Evolutionary conservation across 768 basidiomycete genomes (phyloP).

Genomic region (Stropharia rugosoannulata): DNA sequence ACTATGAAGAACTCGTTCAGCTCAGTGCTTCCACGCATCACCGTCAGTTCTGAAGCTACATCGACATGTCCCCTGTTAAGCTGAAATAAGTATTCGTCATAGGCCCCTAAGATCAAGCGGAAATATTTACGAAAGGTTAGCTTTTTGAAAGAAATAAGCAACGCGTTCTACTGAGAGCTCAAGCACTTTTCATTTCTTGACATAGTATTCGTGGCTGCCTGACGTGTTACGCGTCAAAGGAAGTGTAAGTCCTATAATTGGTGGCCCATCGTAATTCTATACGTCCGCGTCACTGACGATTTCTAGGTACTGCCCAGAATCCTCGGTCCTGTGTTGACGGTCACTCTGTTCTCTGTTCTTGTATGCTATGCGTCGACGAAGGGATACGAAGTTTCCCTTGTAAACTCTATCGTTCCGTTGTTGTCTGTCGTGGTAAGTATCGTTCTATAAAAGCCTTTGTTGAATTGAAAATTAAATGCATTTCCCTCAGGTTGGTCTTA

Average conservation of each 20-base stretch:
- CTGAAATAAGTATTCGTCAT: not conserved
- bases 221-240: constrained; percentile 85
- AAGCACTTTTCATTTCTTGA: not conserved
- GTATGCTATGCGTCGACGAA: constrained; percentile 58
- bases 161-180: not conserved
- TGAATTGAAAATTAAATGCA: not conserved
- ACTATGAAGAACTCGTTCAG: constrained; percentile 28
- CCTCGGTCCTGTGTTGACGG: constrained; percentile 79
- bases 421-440: constrained; percentile 85
- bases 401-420: constrained; percentile 85
- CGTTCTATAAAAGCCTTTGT: not conserved
- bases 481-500: constrained; percentile 69
- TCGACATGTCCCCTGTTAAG: not conserved
- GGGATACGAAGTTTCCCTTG: constrained; percentile 62
- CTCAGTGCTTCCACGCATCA: constrained; percentile 28
- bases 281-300: not conserved
- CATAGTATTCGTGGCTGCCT: constrained; percentile 85
- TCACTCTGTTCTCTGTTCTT: constrained; percentile 69
- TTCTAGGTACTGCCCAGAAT: constrained; percentile 68
- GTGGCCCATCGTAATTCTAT: constrained; percentile 4
- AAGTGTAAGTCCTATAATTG: constrained; percentile 51
- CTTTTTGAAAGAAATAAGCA: not conserved
- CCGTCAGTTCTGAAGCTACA: constrained; percentile 15
- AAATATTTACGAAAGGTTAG: constrained; percentile 51
- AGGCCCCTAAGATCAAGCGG: constrained; percentile 47